Evolutionary conservation across 805 yeast species (phyloP).

Genomic region (Zygotorulaspora sp.): DNA sequence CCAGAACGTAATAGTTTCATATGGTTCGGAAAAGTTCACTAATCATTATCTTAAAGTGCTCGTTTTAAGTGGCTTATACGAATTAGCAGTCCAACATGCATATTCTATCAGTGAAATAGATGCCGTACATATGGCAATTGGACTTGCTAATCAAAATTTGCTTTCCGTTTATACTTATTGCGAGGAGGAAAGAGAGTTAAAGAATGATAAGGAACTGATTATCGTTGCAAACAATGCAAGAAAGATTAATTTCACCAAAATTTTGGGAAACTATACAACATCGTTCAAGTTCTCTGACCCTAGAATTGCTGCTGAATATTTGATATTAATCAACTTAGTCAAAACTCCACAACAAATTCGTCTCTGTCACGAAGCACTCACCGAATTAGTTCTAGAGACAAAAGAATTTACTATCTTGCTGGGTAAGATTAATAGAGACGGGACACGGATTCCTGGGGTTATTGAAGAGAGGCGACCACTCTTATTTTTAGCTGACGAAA

Average conservation of each 20-base stretch:
- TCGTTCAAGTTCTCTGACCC: conserved; percentile 84
- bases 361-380: conserved; percentile 69
- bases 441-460: conserved; percentile 74
- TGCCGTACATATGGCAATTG: conserved; percentile 85
- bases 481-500: conserved; percentile 53
- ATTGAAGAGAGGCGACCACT: conserved; percentile 72
- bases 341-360: conserved; percentile 44
- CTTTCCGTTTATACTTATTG: conserved; percentile 44
- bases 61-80: conserved; percentile 73
- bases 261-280: conserved; percentile 76
- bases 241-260: conserved; percentile 47
- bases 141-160: conserved; percentile 67
- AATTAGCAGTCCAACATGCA: conserved; percentile 63
- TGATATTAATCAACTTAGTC: conserved; percentile 62
- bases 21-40: conserved; percentile 70
- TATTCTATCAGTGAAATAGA: conserved; percentile 64
- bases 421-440: conserved; percentile 79
- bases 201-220: conserved; percentile 34
- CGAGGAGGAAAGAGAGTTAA: conserved; percentile 11
- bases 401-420: conserved; percentile 75
- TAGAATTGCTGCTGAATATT: conserved; percentile 84
- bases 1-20: conserved; percentile 62
- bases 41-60: conserved; percentile 70
- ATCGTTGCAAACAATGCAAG: conserved; percentile 36
- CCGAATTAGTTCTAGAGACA: conserved; percentile 80